Conservation (phyloP, 345 rosid genomes). For the Combretum micranthum region DNA sequence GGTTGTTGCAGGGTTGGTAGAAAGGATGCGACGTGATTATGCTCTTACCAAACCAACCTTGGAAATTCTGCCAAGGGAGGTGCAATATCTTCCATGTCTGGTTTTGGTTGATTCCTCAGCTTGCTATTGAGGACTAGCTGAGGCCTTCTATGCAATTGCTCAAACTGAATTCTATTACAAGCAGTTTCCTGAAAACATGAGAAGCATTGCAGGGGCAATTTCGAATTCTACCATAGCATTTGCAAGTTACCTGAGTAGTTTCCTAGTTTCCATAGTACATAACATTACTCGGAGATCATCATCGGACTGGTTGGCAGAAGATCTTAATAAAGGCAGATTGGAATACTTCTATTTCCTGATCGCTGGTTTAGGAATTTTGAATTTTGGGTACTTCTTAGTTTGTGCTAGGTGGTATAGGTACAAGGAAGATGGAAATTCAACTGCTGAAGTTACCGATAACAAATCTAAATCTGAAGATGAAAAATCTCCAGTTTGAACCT, state of each 20-base stretch:
- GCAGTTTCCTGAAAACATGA: conserved; percentile 52
- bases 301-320: conserved; percentile 34
- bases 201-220: conserved; percentile 36
- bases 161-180: conserved; percentile 41
- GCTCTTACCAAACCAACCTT: conserved; percentile 37
- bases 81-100: conserved; percentile 47
- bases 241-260: conserved; percentile 28
- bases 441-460: no score
- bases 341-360: conserved; percentile 35
- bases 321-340: conserved; percentile 37
- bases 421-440: conserved; percentile 10
- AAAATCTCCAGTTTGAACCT: no score
- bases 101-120: conserved; percentile 47
- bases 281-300: conserved; percentile 7
- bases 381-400: conserved; percentile 22
- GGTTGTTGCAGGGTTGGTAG: conserved; percentile 41
- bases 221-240: conserved; percentile 20
- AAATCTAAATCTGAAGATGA: no score
- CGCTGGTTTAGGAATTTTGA: conserved; percentile 22
- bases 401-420: conserved; percentile 37
- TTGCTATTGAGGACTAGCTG: conserved; percentile 36
- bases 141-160: conserved; percentile 30
- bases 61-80: conserved; percentile 32
- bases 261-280: conserved; percentile 31
- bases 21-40: conserved; percentile 29